These are phyloP conservation scores for Anthoceros angustus DNA, from an alignment of 225 moss, liverwort and hornwort genomes.

Conservation along the genomic window DNA sequence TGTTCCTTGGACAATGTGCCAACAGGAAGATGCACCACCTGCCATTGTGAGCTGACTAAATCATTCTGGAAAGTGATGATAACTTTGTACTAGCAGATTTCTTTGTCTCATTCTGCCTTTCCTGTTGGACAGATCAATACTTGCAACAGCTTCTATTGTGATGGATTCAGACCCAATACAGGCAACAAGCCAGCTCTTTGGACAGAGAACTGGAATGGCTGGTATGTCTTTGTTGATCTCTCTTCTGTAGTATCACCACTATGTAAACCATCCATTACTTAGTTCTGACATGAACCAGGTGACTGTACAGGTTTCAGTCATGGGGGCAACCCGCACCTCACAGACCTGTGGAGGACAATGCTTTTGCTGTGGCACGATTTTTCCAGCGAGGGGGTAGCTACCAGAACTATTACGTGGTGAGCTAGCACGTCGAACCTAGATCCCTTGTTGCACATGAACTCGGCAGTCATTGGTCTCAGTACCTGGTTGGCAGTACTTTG, in stretches of 20 bases:
- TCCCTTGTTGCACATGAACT: neutral
- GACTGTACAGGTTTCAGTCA: conserved; percentile 36
- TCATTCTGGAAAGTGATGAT: neutral
- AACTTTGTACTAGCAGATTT: too few relatives aligned
- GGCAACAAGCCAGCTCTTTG: conserved; percentile 56
- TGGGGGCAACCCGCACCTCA: conserved; percentile 71
- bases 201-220: conserved; percentile 99
- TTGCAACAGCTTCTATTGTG: conserved; percentile 95
- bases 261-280: neutral
- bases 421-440: neutral
- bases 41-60: conserved; percentile 37
- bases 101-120: conserved; percentile 5
- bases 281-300: neutral
- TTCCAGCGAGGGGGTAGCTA: conserved; percentile 88
- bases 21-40: conserved; percentile 65
- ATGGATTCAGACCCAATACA: conserved; percentile 54
- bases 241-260: neutral
- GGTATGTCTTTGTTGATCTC: conserved; percentile 23
- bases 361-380: conserved; percentile 93
- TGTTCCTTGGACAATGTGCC: conserved; percentile 95
- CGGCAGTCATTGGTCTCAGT: neutral
- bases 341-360: conserved; percentile 86
- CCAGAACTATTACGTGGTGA: conserved; percentile 94
- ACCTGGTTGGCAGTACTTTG: conserved; percentile 50
- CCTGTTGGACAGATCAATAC: conserved; percentile 67